These are phyloP conservation scores for Vaccinium vitisidaea DNA, from an alignment of 148 eudicot species.

Conservation along the genomic window DNA sequence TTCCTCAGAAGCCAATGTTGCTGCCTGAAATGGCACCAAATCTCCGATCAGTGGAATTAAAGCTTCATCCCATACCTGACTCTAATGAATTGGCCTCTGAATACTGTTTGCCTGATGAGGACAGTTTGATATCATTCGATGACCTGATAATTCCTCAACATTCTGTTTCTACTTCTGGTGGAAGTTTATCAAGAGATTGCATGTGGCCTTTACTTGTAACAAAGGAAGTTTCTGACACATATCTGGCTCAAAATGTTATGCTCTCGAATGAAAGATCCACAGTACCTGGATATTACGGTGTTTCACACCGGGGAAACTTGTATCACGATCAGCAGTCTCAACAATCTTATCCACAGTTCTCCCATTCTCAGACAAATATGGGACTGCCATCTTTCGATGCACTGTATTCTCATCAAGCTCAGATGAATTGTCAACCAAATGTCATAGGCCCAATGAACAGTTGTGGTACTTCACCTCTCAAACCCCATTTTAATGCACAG, in stretches of 20 bases:
- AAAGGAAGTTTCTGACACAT: not conserved
- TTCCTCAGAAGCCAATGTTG: not conserved
- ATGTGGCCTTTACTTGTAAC: not conserved
- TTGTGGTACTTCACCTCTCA: not conserved
- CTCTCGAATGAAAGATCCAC: not conserved
- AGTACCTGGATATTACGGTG: not conserved
- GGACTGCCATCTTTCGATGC: slow-evolving; percentile 8
- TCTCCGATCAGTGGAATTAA: not conserved
- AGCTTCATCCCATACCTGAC: not conserved
- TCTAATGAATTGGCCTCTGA: not conserved
- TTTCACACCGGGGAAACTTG: not conserved
- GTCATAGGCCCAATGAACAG: not conserved
- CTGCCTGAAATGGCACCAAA: not conserved
- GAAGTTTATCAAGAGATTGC: not conserved
- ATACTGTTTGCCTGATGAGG: slow-evolving; percentile 19
- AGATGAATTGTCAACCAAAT: slow-evolving; percentile 5
- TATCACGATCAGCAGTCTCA: not conserved
- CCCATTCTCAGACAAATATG: not conserved
- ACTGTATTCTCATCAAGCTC: slow-evolving; percentile 1
- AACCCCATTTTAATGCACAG: not conserved
- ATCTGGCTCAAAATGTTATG: not conserved
- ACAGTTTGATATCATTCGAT: slow-evolving; percentile 18
- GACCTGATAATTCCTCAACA: slow-evolving; percentile 10
- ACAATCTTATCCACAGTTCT: not conserved
- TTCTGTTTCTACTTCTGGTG: not conserved